These are phyloP conservation scores for Trametes pubescens DNA, from an alignment of 1,284 basidiomycete species.

Conservation along the genomic window DNA sequence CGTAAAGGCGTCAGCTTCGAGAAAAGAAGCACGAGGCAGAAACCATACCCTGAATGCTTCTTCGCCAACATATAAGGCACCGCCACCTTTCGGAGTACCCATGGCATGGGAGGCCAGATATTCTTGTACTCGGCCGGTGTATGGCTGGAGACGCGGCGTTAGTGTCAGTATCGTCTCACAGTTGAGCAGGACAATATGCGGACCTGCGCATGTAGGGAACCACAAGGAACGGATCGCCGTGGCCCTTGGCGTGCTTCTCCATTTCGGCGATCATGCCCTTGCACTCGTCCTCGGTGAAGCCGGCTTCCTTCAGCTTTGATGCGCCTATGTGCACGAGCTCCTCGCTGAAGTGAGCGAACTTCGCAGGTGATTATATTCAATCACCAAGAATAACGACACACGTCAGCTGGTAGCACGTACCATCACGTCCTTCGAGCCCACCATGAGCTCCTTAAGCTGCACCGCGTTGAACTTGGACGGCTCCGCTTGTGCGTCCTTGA, in stretches of 20 bases:
- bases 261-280: slow-evolving; percentile 38
- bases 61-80: slow-evolving; percentile 46
- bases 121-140: slow-evolving; percentile 46
- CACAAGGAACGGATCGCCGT: slow-evolving; percentile 44
- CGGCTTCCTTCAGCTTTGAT: slow-evolving; percentile 41
- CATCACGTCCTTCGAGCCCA: slow-evolving; percentile 39
- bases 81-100: slow-evolving; percentile 47
- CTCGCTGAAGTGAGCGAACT: slow-evolving; percentile 48
- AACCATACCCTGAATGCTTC: slow-evolving; percentile 45
- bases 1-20: neutral
- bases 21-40: neutral
- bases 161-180: neutral
- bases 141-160: slow-evolving; percentile 39
- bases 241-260: slow-evolving; percentile 42
- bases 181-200: neutral
- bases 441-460: slow-evolving; percentile 40
- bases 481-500: slow-evolving; percentile 40
- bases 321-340: slow-evolving; percentile 46
- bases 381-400: neutral
- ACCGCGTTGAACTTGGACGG: slow-evolving; percentile 41
- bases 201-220: slow-evolving; percentile 50
- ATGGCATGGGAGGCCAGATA: slow-evolving; percentile 48
- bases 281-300: slow-evolving; percentile 41
- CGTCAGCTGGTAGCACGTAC: slow-evolving; percentile 30
- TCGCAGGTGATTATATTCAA: neutral